Evolutionary conservation across 495 filamentous ascomycete genomes (phyloP).

Genomic region (Parmelia sp.): DNA sequence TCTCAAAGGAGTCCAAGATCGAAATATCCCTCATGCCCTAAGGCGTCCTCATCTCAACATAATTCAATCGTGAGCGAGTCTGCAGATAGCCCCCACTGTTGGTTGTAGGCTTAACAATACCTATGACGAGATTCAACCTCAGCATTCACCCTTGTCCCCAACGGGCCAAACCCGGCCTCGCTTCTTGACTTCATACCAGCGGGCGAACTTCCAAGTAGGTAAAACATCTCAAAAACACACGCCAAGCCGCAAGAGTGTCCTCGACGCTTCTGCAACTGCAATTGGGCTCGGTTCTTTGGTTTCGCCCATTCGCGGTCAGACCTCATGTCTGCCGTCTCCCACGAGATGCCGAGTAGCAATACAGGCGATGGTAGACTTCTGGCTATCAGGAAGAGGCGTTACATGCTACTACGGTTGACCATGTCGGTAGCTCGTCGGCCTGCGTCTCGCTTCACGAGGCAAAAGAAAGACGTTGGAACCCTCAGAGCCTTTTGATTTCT

Average conservation of each 20-base stretch:
- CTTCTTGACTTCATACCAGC: conserved; percentile 7
- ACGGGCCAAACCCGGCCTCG: conserved; percentile 3
- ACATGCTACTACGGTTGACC: conserved; percentile 1
- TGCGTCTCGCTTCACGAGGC: conserved; percentile 6
- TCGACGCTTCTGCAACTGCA: not conserved
- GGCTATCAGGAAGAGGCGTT: not conserved
- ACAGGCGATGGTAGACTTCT: not conserved
- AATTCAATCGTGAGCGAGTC: conserved; percentile 6
- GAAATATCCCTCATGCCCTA: conserved; percentile 5
- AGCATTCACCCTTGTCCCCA: not conserved
- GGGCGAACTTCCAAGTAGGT: not conserved
- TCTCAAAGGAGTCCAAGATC: not conserved
- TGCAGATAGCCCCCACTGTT: conserved; percentile 16
- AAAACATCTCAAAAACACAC: not conserved
- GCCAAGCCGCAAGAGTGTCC: conserved; percentile 7
- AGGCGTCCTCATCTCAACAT: not conserved
- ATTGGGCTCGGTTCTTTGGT: not conserved
- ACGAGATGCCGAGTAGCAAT: conserved; percentile 4
- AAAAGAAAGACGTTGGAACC: not conserved
- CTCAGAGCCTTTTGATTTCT: not conserved
- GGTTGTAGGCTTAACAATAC: not conserved
- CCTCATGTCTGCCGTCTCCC: conserved; percentile 1
- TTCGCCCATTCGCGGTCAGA: conserved; percentile 4
- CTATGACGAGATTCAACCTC: not conserved
- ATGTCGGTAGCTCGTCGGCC: not conserved